Percentiles rank a stretch among this genome's conserved stretches.
These are phyloP conservation scores for Priceomyces castillae DNA, from an alignment of 805 yeast genomes.

Conservation along the genomic window DNA sequence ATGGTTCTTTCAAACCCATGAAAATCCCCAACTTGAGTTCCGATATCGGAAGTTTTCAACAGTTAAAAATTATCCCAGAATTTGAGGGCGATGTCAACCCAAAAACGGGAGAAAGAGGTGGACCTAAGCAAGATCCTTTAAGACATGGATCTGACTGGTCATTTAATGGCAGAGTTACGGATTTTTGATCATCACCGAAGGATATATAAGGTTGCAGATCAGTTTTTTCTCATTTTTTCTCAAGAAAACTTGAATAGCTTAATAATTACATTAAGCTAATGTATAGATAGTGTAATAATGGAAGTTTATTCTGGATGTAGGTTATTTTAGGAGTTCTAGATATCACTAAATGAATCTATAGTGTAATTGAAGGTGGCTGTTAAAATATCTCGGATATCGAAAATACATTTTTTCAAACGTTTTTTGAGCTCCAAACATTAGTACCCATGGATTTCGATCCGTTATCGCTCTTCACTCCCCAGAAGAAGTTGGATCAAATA, in stretches of 20 bases:
- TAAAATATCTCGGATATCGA: not conserved
- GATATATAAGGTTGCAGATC: not conserved
- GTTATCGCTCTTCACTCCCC: conserved; percentile 37
- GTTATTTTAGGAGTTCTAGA: not conserved
- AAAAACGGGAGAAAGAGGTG: conserved; percentile 90
- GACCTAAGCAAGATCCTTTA: conserved; percentile 96
- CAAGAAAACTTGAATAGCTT: too few species aligned
- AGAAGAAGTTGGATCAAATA: conserved; percentile 3
- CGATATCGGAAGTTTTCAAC: conserved; percentile 63
- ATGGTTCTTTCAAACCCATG: conserved; percentile 8
- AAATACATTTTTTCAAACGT: not conserved
- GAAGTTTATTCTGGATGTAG: not conserved
- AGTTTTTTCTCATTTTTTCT: too few species aligned
- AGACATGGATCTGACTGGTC: conserved; percentile 85
- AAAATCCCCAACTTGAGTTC: conserved; percentile 34
- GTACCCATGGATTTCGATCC: conserved; percentile 42
- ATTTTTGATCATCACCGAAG: conserved; percentile 48
- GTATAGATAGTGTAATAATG: not conserved
- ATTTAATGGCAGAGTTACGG: conserved; percentile 94
- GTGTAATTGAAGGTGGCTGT: too few species aligned
- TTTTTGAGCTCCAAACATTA: not conserved
- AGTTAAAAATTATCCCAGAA: conserved; percentile 80
- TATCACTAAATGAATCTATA: too few species aligned
- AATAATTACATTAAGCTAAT: too few species aligned
- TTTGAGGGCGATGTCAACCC: conserved; percentile 95